phyloP scores from a whole-genome alignment of 2,329 filamentous ascomycete genomes.

The Aspergillus sp. region DNA sequence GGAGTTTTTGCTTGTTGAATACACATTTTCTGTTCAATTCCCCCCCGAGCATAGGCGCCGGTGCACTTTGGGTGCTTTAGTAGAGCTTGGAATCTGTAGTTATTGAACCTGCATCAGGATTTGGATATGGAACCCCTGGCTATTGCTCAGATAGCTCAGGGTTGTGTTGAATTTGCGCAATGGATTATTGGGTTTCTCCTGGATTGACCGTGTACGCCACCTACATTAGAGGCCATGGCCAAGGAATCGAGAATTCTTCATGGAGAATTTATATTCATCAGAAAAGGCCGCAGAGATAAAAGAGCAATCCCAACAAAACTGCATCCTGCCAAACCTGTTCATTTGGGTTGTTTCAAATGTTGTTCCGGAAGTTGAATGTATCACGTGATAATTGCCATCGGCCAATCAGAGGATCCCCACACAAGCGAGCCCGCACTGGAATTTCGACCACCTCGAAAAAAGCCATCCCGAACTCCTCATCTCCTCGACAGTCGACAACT shows the following conservation, averaged over 20 bases:
- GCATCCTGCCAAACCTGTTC: no score
- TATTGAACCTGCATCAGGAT: neutral
- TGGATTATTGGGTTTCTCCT: neutral
- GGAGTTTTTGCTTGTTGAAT: conserved; percentile 11
- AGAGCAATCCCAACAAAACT: no score
- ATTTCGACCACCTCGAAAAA: conserved; percentile 38
- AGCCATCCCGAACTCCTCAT: conserved; percentile 30
- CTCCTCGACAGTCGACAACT: conserved; percentile 38
- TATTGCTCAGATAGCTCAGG: neutral
- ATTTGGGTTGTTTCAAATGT: no score
- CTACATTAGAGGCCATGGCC: neutral
- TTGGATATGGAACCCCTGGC: neutral
- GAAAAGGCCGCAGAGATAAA: no score
- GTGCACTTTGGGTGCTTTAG: conserved; percentile 1
- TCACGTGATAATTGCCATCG: neutral
- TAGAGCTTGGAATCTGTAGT: conserved; percentile 6
- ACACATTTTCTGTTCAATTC: neutral
- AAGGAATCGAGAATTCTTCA: neutral
- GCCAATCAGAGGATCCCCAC: conserved; percentile 34
- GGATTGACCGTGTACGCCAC: neutral
- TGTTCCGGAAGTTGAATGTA: no score
- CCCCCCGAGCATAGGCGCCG: neutral
- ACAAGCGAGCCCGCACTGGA: conserved; percentile 44
- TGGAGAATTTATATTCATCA: no score
- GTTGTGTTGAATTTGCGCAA: neutral